Evolutionary conservation across 2,329 filamentous ascomycete genomes (phyloP).

Genomic region (Curvularia sp.): DNA sequence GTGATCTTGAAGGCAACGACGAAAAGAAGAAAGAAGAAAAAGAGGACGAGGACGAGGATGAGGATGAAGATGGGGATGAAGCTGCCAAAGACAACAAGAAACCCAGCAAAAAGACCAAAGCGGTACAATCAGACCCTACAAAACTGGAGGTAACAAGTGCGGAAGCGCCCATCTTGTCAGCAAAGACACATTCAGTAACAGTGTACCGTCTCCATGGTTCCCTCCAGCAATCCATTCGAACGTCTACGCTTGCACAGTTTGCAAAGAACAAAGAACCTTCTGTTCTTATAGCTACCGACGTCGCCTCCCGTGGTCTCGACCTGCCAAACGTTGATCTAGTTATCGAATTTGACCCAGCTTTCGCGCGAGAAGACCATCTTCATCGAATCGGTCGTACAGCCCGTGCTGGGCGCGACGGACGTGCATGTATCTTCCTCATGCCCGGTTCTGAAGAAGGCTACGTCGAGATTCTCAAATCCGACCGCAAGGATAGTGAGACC

Average conservation of each 20-base stretch:
- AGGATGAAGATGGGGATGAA: conserved; percentile 12
- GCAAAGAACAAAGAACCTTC: conserved; percentile 75
- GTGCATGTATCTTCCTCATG: conserved; percentile 86
- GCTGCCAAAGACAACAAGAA: conserved; percentile 24
- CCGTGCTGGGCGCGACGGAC: conserved; percentile 85
- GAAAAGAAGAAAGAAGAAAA: conserved; percentile 33
- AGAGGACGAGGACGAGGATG: conserved; percentile 29
- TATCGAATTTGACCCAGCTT: conserved; percentile 94
- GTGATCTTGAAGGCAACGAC: conserved; percentile 41
- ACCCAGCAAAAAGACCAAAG: conserved; percentile 49
- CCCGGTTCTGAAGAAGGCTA: conserved; percentile 94
- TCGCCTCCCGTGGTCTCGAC: conserved; percentile 93
- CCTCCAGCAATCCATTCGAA: conserved; percentile 84
- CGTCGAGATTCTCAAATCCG: conserved; percentile 76
- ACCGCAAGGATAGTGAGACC: conserved; percentile 68
- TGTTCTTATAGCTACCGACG: conserved; percentile 91
- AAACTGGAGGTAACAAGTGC: conserved; percentile 65
- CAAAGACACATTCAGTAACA: conserved; percentile 76
- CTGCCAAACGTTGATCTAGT: conserved; percentile 94
- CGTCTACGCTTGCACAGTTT: conserved; percentile 83
- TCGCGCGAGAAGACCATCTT: conserved; percentile 90
- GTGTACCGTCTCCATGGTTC: conserved; percentile 92
- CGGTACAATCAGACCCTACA: conserved; percentile 51
- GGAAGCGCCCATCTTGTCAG: conserved; percentile 75
- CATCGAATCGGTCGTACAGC: conserved; percentile 95